These are phyloP conservation scores for Hibiscus syriacus DNA, from an alignment of 345 rosid genomes.

Conservation along the genomic window DNA sequence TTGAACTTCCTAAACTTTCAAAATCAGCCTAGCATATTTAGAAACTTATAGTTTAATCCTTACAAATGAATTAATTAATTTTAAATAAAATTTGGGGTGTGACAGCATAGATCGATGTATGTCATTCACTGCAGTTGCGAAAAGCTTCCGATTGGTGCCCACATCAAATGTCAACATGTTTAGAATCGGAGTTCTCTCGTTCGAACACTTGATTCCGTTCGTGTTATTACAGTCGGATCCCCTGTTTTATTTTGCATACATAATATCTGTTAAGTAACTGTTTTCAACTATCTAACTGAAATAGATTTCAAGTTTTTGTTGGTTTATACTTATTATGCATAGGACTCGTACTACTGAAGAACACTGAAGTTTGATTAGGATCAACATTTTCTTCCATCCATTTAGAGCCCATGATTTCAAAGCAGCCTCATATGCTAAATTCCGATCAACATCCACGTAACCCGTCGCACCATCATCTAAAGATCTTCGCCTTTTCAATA, in stretches of 20 bases:
- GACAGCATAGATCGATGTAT: slow-evolving; percentile 36
- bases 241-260: slow-evolving; percentile 27
- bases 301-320: background rate
- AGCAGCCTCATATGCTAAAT: slow-evolving; percentile 40
- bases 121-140: slow-evolving; percentile 34
- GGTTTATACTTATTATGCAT: slow-evolving; percentile 47
- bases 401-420: slow-evolving; percentile 48
- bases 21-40: too few species aligned
- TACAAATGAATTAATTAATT: too few species aligned
- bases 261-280: background rate
- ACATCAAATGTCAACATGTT: slow-evolving; percentile 33
- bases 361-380: slow-evolving; percentile 44
- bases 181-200: slow-evolving; percentile 50
- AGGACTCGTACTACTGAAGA: slow-evolving; percentile 85
- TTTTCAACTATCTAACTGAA: background rate
- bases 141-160: slow-evolving; percentile 54
- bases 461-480: slow-evolving; percentile 42
- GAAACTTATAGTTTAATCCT: too few species aligned
- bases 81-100: too few species aligned
- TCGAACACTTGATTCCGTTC: slow-evolving; percentile 48
- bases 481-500: slow-evolving; percentile 37
- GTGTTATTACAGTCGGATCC: slow-evolving; percentile 56
- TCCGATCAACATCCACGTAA: slow-evolving; percentile 43
- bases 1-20: too few species aligned
- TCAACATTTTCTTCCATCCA: slow-evolving; percentile 70